A percentile compares a stretch with the other conserved stretches of the same genome.
Evolutionary conservation across 768 basidiomycete genomes (phyloP).

Genomic region (Solioccasus polychromus): DNA sequence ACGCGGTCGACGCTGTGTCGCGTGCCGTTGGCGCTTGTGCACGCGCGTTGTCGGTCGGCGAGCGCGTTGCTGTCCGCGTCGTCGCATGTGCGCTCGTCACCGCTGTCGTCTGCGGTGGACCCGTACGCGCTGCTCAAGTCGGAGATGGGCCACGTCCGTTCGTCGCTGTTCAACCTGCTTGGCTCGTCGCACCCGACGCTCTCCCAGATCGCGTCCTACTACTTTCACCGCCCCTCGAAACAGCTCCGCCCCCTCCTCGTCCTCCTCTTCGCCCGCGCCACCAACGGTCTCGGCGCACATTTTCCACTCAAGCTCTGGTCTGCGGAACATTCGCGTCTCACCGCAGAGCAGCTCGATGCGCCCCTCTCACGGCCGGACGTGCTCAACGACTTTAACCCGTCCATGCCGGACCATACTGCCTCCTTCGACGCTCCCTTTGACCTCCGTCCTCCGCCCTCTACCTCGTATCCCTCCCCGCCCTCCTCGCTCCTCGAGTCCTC

Average conservation of each 20-base stretch:
- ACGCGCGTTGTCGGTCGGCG: constrained; percentile 36
- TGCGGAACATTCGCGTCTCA: constrained; percentile 56
- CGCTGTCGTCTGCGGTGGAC: constrained; percentile 39
- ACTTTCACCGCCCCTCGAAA: constrained; percentile 86
- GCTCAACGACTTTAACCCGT: constrained; percentile 88
- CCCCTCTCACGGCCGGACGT: constrained; percentile 79
- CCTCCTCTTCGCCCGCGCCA: constrained; percentile 86
- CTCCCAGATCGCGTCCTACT: constrained; percentile 85
- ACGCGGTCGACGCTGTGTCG: constrained; percentile 23
- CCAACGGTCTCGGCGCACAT: constrained; percentile 77
- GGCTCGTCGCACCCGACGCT: constrained; percentile 89
- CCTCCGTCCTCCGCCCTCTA: constrained; percentile 35
- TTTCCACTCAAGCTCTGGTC: constrained; percentile 63
- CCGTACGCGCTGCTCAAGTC: constrained; percentile 68
- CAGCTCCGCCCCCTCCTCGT: constrained; percentile 89
- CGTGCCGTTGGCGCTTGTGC: constrained; percentile 12
- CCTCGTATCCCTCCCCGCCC: constrained; percentile 27
- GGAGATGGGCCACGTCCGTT: constrained; percentile 70
- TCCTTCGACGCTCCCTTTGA: constrained; percentile 63
- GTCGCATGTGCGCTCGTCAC: constrained; percentile 14
- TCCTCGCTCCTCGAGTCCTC: constrained; percentile 18
- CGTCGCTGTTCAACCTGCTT: constrained; percentile 71
- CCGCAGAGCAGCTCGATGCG: constrained; percentile 64
- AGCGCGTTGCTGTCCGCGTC: constrained; percentile 35
- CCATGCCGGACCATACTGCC: constrained; percentile 72